These are phyloP conservation scores for Scheffersomyces lignosus DNA, from an alignment of 805 yeast genomes.

Conservation along the genomic window DNA sequence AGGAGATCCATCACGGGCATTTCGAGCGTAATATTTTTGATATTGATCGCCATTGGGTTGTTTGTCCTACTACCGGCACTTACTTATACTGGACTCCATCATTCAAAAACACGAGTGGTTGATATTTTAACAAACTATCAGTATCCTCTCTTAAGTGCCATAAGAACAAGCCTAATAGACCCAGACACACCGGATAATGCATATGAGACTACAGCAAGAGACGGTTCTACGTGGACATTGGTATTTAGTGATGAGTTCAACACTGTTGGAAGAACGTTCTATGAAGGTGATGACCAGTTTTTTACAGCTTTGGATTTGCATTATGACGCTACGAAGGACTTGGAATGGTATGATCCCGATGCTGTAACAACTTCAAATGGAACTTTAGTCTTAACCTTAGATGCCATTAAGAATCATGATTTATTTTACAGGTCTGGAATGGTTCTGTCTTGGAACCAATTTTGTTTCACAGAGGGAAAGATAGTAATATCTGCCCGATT, in stretches of 20 bases:
- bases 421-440: constrained; percentile 40
- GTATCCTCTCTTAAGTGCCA: constrained; percentile 18
- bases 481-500: constrained; percentile 30
- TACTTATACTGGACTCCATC: constrained; percentile 48
- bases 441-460: constrained; percentile 41
- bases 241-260: constrained; percentile 42
- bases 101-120: constrained; percentile 27
- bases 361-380: constrained; percentile 43
- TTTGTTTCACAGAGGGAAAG: constrained; percentile 35
- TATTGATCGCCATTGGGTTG: constrained; percentile 14
- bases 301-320: constrained; percentile 38
- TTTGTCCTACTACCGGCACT: constrained; percentile 25
- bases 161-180: constrained; percentile 20
- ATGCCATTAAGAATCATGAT: constrained; percentile 35
- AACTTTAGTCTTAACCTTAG: constrained; percentile 32
- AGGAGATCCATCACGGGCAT: constrained; percentile 20
- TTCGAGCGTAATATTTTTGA: constrained; percentile 18
- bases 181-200: constrained; percentile 21
- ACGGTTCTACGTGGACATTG: constrained; percentile 32
- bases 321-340: constrained; percentile 41
- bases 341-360: constrained; percentile 45
- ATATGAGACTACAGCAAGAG: constrained; percentile 6
- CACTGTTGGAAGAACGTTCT: constrained; percentile 42
- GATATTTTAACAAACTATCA: constrained; percentile 45
- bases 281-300: constrained; percentile 43